Evolutionary conservation across 2,329 filamentous ascomycete species (phyloP).

Genomic region (Nakataea oryzae): DNA sequence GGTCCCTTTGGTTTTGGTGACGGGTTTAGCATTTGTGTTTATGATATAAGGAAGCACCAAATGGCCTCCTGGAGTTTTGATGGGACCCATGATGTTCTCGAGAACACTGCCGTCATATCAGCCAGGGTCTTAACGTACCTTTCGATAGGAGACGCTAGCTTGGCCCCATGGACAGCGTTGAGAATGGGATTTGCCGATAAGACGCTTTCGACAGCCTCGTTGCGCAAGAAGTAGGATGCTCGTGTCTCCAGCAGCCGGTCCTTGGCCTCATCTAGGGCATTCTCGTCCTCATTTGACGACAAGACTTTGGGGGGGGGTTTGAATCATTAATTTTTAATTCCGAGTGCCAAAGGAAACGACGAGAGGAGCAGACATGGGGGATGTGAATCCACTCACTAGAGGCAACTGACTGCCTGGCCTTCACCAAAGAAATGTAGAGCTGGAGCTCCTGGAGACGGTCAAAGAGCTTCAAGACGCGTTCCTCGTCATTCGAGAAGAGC

Average conservation of each 20-base stretch:
- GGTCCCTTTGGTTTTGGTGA: constrained; percentile 36
- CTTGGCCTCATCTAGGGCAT: constrained; percentile 48
- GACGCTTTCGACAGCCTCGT: constrained; percentile 57
- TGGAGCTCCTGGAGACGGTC: constrained; percentile 61
- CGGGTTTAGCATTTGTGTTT: constrained; percentile 2
- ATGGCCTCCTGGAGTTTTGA: no score
- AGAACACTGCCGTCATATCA: neutral
- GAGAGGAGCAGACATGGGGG: neutral
- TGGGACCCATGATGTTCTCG: no score
- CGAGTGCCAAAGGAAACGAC: neutral
- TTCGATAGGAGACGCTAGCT: constrained; percentile 54
- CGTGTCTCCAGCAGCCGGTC: constrained; percentile 59
- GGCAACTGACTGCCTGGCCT: constrained; percentile 29
- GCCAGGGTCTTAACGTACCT: constrained; percentile 35
- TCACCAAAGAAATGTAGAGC: constrained; percentile 60
- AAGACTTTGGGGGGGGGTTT: neutral
- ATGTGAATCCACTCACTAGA: constrained; percentile 18
- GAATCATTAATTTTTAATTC: neutral
- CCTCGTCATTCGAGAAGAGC: constrained; percentile 55
- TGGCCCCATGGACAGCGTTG: constrained; percentile 63
- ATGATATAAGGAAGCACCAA: neutral
- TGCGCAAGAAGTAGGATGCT: constrained; percentile 58
- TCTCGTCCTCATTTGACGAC: constrained; percentile 8
- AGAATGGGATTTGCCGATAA: constrained; percentile 66
- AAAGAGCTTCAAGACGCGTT: constrained; percentile 56